Percentiles rank a stretch among this genome's conserved stretches.
Conservation (phyloP, 305 asterid species). For the Fraxinus velutina region DNA sequence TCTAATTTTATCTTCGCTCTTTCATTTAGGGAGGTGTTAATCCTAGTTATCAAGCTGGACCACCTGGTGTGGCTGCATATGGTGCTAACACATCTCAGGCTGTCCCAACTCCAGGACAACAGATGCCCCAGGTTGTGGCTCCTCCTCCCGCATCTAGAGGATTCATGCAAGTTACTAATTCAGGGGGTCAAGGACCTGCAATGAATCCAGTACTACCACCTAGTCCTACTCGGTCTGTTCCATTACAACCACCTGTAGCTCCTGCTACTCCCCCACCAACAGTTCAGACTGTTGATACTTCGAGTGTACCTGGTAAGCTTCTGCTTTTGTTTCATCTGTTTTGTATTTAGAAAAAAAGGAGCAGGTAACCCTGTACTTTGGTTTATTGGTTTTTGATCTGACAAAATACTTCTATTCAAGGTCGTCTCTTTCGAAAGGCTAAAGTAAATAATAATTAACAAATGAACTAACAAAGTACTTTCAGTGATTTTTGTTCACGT, state of each 20-base stretch:
- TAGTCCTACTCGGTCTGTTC: conserved; percentile 64
- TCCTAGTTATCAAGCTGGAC: conserved; percentile 62
- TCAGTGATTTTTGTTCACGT: neutral
- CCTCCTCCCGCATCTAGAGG: conserved; percentile 62
- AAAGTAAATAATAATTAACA: neutral
- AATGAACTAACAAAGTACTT: neutral
- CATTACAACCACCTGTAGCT: conserved; percentile 57
- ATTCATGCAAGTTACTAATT: conserved; percentile 59
- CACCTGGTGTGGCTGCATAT: conserved; percentile 54
- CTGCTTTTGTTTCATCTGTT: conserved; percentile 11
- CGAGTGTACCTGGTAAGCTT: conserved; percentile 83
- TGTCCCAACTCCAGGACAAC: conserved; percentile 57
- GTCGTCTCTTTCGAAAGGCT: neutral
- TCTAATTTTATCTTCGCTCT: conserved; percentile 26
- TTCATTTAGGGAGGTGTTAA: conserved; percentile 51
- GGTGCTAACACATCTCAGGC: conserved; percentile 48
- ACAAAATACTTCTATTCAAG: neutral
- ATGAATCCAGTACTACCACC: conserved; percentile 67
- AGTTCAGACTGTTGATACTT: conserved; percentile 91
- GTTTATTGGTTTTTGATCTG: neutral
- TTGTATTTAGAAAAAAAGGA: neutral
- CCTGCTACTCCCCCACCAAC: conserved; percentile 96
- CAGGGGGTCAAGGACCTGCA: conserved; percentile 72
- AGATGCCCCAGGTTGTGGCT: conserved; percentile 56
- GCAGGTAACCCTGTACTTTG: neutral